phyloP scores from a whole-genome alignment of 495 filamentous ascomycete genomes.

The Neurospora africana region DNA sequence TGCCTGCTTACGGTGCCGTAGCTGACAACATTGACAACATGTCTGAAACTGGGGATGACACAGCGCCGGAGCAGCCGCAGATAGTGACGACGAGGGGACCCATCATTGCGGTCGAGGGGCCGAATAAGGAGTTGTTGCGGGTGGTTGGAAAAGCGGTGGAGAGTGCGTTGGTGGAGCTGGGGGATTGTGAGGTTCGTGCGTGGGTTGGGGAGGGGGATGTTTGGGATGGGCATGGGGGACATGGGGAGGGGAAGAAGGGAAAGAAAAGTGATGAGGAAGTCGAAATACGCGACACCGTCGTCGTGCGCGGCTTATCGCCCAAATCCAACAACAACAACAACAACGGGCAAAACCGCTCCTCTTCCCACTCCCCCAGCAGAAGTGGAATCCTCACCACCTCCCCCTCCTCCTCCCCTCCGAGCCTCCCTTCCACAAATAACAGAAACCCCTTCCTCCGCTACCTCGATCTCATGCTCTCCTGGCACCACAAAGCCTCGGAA shows the following conservation, averaged over 20 bases:
- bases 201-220: constrained; percentile 21
- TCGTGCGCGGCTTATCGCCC: neutral
- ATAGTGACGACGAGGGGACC: constrained; percentile 46
- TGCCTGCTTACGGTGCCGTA: neutral
- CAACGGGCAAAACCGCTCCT: neutral
- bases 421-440: neutral
- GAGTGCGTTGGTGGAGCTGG: constrained; percentile 43
- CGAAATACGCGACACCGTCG: neutral
- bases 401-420: no score
- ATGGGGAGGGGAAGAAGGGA: constrained; percentile 11
- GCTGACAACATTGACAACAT: neutral
- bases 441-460: constrained; percentile 49
- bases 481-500: constrained; percentile 61
- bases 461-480: constrained; percentile 55
- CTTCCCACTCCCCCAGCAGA: neutral
- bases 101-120: constrained; percentile 74
- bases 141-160: constrained; percentile 52
- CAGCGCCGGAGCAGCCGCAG: constrained; percentile 27
- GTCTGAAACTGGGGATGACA: constrained; percentile 28
- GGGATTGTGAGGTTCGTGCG: constrained; percentile 48
- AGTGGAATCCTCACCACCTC: neutral
- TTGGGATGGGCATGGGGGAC: constrained; percentile 23
- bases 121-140: constrained; percentile 43
- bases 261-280: constrained; percentile 3
- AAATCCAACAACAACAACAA: neutral